phyloP scores from a whole-genome alignment of 345 rosid species.

The Pugionium dolabratum region DNA sequence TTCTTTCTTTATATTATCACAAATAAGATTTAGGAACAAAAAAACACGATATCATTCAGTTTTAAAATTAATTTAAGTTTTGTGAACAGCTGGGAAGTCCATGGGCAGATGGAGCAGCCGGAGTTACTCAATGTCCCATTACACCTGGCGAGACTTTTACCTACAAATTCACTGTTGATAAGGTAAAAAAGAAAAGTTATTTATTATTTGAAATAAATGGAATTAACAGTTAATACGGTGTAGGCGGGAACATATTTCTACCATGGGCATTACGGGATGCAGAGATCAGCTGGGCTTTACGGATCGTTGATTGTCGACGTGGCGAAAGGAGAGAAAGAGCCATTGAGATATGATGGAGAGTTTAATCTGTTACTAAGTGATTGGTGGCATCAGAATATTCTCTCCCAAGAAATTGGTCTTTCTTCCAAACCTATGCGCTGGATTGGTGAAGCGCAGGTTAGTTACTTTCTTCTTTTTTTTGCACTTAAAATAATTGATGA shows the following conservation, averaged over 20 bases:
- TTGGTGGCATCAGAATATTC: conserved; percentile 73
- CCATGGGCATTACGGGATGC: conserved; percentile 90
- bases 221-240: background rate
- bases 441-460: conserved; percentile 85
- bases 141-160: conserved; percentile 74
- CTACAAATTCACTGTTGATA: conserved; percentile 71
- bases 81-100: conserved; percentile 65
- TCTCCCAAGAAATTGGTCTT: conserved; percentile 71
- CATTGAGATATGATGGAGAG: conserved; percentile 71
- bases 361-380: conserved; percentile 65
- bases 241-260: conserved; percentile 86
- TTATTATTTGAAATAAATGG: no score
- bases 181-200: conserved; percentile 35
- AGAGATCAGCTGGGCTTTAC: conserved; percentile 76
- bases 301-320: conserved; percentile 64
- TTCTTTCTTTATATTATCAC: background rate
- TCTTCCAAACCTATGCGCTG: conserved; percentile 68
- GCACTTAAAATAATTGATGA: background rate
- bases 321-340: conserved; percentile 55
- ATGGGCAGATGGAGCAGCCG: conserved; percentile 91
- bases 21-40: no score
- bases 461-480: background rate
- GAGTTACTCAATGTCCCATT: conserved; percentile 72
- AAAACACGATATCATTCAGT: no score
- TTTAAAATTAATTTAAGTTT: background rate